Conservation (phyloP, 1,284 basidiomycete species). For the Cutaneotrichosporon cavernicola region DNA sequence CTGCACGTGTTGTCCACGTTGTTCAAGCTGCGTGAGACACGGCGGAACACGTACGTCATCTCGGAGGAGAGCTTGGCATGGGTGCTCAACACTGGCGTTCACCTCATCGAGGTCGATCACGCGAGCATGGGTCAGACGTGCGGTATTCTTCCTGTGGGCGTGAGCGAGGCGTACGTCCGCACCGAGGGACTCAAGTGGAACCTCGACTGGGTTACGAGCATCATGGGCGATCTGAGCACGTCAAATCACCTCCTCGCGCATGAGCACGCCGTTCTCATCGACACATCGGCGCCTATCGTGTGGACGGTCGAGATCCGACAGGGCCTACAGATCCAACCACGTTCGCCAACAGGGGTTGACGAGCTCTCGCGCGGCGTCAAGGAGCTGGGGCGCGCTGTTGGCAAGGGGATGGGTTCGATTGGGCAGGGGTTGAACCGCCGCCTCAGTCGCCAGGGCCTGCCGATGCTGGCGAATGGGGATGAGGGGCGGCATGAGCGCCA, state of each 20-base stretch:
- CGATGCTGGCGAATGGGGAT: not conserved
- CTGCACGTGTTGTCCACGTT: slow-evolving; percentile 83
- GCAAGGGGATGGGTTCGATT: slow-evolving; percentile 9
- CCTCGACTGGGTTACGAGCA: slow-evolving; percentile 68
- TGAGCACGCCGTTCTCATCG: slow-evolving; percentile 58
- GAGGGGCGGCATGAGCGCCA: slow-evolving; percentile 6
- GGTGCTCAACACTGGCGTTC: slow-evolving; percentile 80
- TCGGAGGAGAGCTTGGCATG: slow-evolving; percentile 87
- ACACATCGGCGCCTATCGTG: slow-evolving; percentile 78
- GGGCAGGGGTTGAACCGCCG: slow-evolving; percentile 12
- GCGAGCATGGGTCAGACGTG: slow-evolving; percentile 78
- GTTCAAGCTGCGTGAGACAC: slow-evolving; percentile 69
- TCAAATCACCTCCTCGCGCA: slow-evolving; percentile 80
- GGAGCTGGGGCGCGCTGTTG: slow-evolving; percentile 18
- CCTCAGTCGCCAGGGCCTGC: slow-evolving; percentile 9
- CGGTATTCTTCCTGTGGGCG: slow-evolving; percentile 85
- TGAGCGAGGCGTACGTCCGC: slow-evolving; percentile 69
- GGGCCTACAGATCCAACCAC: slow-evolving; percentile 28
- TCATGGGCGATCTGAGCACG: slow-evolving; percentile 80
- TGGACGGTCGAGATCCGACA: slow-evolving; percentile 70
- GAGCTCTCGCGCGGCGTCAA: slow-evolving; percentile 23
- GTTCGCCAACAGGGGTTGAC: slow-evolving; percentile 24
- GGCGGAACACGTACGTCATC: slow-evolving; percentile 68
- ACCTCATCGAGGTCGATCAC: slow-evolving; percentile 73
- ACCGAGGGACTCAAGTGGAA: slow-evolving; percentile 90